phyloP scores from a whole-genome alignment of 2,329 filamentous ascomycete species.

The Thermoascus crustaceus region DNA sequence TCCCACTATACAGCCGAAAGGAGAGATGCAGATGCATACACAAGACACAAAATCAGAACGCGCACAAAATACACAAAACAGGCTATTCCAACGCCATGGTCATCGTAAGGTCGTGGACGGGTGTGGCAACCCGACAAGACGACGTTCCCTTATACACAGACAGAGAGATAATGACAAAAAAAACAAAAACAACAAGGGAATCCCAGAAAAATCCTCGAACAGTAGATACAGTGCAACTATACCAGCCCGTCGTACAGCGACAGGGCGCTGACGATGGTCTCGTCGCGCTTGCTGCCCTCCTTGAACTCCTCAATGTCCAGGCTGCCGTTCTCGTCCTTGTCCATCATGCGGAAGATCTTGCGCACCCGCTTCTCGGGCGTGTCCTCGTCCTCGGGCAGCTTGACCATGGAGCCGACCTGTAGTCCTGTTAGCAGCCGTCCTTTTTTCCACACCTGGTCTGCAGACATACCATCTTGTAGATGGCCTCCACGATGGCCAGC shows the following conservation, averaged over 20 bases:
- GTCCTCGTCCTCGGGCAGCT: constrained; percentile 95
- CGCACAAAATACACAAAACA: no score
- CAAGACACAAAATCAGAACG: no score
- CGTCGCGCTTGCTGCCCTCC: constrained; percentile 96
- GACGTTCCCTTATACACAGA: constrained; percentile 6
- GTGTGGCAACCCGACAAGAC: not conserved
- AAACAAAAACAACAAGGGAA: constrained; percentile 5
- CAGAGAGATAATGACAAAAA: constrained; percentile 5
- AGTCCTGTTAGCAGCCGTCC: constrained; percentile 5
- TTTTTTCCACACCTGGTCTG: no score
- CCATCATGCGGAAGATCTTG: constrained; percentile 99
- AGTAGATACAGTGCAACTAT: no score
- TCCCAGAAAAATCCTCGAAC: no score
- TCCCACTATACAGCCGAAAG: no score
- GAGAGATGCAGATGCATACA: no score
- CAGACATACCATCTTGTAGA: constrained; percentile 89
- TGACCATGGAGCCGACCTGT: constrained; percentile 97
- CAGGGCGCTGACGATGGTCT: constrained; percentile 95
- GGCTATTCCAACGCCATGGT: no score
- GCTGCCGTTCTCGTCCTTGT: constrained; percentile 98
- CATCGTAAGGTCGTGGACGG: no score
- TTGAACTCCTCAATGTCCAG: constrained; percentile 98
- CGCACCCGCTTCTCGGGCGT: constrained; percentile 95
- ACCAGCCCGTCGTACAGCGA: constrained; percentile 95
- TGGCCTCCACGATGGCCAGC: constrained; percentile 96